phyloP scores from a whole-genome alignment of 176 grass and related monocot genomes.

The Carex pumila region DNA sequence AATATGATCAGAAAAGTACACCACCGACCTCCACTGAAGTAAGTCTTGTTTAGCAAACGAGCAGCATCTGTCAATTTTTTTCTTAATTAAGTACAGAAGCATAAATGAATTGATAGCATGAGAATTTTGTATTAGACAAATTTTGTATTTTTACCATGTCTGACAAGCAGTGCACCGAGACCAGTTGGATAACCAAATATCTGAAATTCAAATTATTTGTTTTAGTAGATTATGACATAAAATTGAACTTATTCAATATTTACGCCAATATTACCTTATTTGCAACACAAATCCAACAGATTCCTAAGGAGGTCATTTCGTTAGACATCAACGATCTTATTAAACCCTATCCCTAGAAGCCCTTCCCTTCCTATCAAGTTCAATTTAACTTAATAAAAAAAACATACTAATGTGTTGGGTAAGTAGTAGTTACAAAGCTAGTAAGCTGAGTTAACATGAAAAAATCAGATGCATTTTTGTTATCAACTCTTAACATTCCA shows the following conservation, averaged over 20 bases:
- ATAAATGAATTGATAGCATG: neutral
- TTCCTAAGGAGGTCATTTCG: neutral
- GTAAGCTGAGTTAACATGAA: neutral
- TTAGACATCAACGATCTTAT: neutral
- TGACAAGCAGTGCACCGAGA: slow-evolving; percentile 81
- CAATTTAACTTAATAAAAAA: neutral
- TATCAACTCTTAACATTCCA: neutral
- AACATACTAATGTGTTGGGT: neutral
- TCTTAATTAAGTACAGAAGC: slow-evolving; percentile 18
- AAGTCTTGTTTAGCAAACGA: slow-evolving; percentile 63
- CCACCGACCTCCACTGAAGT: slow-evolving; percentile 86
- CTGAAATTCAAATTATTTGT: slow-evolving; percentile 42
- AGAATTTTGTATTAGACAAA: neutral
- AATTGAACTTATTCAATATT: neutral
- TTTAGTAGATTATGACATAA: slow-evolving; percentile 22
- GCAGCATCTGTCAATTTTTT: slow-evolving; percentile 62
- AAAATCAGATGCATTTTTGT: neutral
- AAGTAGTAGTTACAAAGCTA: neutral
- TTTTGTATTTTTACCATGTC: slow-evolving; percentile 40
- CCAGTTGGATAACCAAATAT: slow-evolving; percentile 99
- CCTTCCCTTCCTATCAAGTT: neutral
- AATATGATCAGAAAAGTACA: slow-evolving; percentile 13
- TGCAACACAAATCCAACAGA: neutral
- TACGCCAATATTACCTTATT: neutral
- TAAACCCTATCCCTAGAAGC: neutral